These are phyloP conservation scores for Chrysoporthe austroafricana DNA, from an alignment of 2,329 filamentous ascomycete genomes.

Conservation along the genomic window DNA sequence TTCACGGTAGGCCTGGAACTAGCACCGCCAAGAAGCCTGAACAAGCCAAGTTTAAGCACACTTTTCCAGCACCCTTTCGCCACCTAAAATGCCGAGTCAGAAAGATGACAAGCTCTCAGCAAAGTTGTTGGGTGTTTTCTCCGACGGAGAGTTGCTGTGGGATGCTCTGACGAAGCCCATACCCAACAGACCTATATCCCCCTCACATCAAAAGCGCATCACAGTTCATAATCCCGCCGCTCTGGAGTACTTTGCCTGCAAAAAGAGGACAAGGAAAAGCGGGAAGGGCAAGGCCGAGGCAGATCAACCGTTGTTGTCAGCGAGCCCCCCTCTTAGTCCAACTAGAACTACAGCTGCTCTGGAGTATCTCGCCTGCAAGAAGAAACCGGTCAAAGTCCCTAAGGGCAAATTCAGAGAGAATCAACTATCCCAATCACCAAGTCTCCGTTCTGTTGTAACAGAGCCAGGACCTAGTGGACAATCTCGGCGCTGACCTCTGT, in stretches of 20 bases:
- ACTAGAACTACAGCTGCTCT: neutral
- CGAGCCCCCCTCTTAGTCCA: neutral
- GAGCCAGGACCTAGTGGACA: neutral
- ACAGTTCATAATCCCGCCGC: neutral
- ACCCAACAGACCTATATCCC: neutral
- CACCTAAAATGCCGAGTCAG: neutral
- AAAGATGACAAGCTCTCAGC: neutral
- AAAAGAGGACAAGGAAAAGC: neutral
- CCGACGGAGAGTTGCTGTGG: neutral
- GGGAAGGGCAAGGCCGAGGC: neutral
- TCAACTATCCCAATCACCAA: neutral
- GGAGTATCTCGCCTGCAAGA: neutral
- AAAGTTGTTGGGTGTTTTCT: neutral
- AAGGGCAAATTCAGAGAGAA: neutral
- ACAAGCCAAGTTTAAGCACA: neutral
- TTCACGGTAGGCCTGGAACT: neutral
- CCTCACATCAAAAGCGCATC: neutral
- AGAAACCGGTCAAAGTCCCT: neutral
- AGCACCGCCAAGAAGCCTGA: neutral
- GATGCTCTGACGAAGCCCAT: neutral
- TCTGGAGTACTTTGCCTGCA: constrained; percentile 4
- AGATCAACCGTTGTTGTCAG: neutral
- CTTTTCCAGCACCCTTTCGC: neutral
- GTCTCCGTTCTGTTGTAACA: neutral
- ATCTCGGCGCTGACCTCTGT: neutral